These are phyloP conservation scores for Cystobasidiaceae sp. DNA, from an alignment of 1,284 basidiomycete genomes.

Conservation along the genomic window DNA sequence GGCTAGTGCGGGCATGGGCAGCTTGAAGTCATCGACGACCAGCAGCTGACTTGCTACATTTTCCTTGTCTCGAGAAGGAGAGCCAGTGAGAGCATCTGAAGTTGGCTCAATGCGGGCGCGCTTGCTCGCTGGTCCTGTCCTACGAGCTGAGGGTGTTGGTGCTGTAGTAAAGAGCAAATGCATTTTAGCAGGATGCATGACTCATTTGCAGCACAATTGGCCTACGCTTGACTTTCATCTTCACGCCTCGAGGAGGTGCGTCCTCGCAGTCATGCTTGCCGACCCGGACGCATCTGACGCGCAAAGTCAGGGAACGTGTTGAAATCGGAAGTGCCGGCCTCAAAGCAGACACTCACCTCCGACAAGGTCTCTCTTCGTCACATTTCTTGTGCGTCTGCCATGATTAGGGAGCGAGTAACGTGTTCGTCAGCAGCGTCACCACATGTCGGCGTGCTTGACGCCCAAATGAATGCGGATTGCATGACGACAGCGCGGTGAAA, in stretches of 20 bases:
- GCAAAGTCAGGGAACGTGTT: not conserved
- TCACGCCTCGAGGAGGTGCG: constrained; percentile 12
- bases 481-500: no score
- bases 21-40: no score
- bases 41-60: no score
- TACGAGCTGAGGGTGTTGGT: not conserved
- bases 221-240: not conserved
- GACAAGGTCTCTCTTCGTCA: constrained; percentile 21
- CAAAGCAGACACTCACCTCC: not conserved
- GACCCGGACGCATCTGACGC: constrained; percentile 10
- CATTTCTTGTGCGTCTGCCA: constrained; percentile 25
- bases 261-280: constrained; percentile 11
- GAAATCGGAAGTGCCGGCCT: not conserved
- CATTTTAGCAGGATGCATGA: no score
- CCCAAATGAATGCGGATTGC: no score
- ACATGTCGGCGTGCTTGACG: no score
- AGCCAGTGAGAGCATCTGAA: not conserved
- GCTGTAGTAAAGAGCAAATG: not conserved
- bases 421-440: no score
- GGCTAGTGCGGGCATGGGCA: no score
- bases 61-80: no score
- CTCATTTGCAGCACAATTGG: no score
- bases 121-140: not conserved
- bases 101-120: not conserved
- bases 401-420: not conserved